A percentile compares a stretch with the other conserved stretches of the same genome.
Conservation (phyloP, 306 rosid species). For the Cucumis melo region DNA sequence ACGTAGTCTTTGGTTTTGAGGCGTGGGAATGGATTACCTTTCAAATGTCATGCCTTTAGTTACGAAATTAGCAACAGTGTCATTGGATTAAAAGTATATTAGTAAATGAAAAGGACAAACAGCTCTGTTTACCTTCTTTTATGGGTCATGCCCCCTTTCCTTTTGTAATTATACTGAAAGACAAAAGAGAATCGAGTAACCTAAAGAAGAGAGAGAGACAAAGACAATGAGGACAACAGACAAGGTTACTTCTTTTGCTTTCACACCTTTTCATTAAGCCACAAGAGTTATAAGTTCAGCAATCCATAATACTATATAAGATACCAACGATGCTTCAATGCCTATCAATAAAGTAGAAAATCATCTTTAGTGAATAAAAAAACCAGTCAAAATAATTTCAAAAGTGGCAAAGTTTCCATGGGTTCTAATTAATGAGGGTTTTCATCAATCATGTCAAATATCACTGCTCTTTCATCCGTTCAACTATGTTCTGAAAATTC, state of each 20-base stretch:
- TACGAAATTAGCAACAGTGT: neutral
- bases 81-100: neutral
- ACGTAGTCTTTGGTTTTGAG: neutral
- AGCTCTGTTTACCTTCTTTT: neutral
- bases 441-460: neutral
- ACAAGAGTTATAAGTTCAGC: neutral
- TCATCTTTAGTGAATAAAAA: neutral
- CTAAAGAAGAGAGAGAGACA: neutral
- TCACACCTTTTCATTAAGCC: constrained; percentile 10
- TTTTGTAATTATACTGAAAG: constrained; percentile 1
- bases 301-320: neutral
- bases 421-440: neutral
- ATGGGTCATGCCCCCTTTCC: constrained; percentile 1
- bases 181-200: neutral
- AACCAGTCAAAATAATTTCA: neutral
- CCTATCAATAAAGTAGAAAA: neutral
- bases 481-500: neutral
- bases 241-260: neutral
- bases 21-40: neutral
- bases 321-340: neutral
- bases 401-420: neutral
- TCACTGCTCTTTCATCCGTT: neutral
- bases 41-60: neutral
- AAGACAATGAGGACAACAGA: neutral
- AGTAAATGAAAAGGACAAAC: neutral